Evolutionary conservation across 1,139 yeast genomes (phyloP).

Genomic region (Meyerozyma sp.): DNA sequence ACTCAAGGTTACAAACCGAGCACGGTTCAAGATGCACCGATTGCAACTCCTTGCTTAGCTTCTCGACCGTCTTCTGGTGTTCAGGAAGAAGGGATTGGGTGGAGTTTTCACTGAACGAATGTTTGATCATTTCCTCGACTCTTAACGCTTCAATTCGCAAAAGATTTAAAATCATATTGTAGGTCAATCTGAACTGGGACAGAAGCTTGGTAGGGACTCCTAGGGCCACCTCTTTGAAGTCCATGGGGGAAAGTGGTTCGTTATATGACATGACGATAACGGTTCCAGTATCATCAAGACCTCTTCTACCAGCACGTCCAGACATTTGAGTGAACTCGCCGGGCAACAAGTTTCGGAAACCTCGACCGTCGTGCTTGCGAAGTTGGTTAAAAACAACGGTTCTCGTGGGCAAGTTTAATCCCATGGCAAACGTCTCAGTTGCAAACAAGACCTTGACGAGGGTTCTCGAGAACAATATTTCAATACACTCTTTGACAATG

Average conservation of each 20-base stretch:
- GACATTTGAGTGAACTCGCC: constrained; percentile 99
- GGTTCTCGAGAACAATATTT: constrained; percentile 80
- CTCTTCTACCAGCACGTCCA: constrained; percentile 98
- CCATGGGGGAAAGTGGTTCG: constrained; percentile 56
- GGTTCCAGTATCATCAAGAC: constrained; percentile 88
- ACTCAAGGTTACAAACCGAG: constrained; percentile 28
- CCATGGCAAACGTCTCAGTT: constrained; percentile 98
- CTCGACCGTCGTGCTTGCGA: constrained; percentile 85
- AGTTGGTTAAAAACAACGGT: constrained; percentile 87
- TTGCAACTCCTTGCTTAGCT: constrained; percentile 44
- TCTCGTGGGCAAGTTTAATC: constrained; percentile 92
- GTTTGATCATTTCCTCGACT: constrained; percentile 96
- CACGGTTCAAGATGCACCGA: constrained; percentile 34
- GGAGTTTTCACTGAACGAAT: constrained; percentile 89
- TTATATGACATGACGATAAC: constrained; percentile 90
- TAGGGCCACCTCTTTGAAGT: constrained; percentile 72
- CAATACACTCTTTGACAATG: constrained; percentile 91
- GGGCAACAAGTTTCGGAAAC: constrained; percentile 75
- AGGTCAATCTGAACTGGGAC: constrained; percentile 90
- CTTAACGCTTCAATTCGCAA: constrained; percentile 88
- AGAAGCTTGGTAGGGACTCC: constrained; percentile 87
- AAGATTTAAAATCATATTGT: constrained; percentile 89
- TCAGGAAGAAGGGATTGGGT: constrained; percentile 85
- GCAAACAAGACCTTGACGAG: constrained; percentile 90
- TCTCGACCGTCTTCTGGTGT: constrained; percentile 62